These are phyloP conservation scores for Thermoascus crustaceus DNA, from an alignment of 2,329 filamentous ascomycete species.

Conservation along the genomic window DNA sequence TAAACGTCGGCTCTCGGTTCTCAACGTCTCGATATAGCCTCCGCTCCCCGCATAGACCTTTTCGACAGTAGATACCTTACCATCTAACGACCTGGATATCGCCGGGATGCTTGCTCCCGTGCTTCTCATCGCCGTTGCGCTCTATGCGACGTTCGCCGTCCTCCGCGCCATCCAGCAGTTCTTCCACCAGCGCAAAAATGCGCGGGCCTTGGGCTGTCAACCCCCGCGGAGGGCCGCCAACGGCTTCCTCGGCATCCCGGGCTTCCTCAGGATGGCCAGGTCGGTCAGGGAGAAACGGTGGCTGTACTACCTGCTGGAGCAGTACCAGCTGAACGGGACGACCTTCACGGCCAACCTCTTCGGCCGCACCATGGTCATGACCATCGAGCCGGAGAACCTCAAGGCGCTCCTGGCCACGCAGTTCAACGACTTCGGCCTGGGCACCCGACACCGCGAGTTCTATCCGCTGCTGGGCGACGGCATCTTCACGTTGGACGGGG, in stretches of 20 bases:
- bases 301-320: slow-evolving; percentile 20
- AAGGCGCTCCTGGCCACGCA: slow-evolving; percentile 78
- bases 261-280: slow-evolving; percentile 16
- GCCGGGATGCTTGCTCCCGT: slow-evolving; percentile 13
- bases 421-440: slow-evolving; percentile 75
- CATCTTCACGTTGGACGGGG: slow-evolving; percentile 63
- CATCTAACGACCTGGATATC: too few species aligned
- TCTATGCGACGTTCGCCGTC: slow-evolving; percentile 15
- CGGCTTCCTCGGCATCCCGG: slow-evolving; percentile 17
- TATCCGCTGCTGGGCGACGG: slow-evolving; percentile 37
- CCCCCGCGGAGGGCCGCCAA: slow-evolving; percentile 9
- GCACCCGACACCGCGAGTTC: slow-evolving; percentile 61
- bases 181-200: slow-evolving; percentile 16
- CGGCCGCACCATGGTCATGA: slow-evolving; percentile 14
- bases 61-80: too few species aligned
- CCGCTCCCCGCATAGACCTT: too few species aligned
- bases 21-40: too few species aligned
- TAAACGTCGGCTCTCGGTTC: too few species aligned
- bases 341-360: slow-evolving; percentile 19
- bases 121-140: slow-evolving; percentile 12
- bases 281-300: slow-evolving; percentile 21
- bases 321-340: slow-evolving; percentile 17
- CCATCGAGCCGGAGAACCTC: slow-evolving; percentile 53
- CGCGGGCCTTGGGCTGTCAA: slow-evolving; percentile 20
- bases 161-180: slow-evolving; percentile 16